Conservation (phyloP, 257 asterid species). For the Lycium barbarum region DNA sequence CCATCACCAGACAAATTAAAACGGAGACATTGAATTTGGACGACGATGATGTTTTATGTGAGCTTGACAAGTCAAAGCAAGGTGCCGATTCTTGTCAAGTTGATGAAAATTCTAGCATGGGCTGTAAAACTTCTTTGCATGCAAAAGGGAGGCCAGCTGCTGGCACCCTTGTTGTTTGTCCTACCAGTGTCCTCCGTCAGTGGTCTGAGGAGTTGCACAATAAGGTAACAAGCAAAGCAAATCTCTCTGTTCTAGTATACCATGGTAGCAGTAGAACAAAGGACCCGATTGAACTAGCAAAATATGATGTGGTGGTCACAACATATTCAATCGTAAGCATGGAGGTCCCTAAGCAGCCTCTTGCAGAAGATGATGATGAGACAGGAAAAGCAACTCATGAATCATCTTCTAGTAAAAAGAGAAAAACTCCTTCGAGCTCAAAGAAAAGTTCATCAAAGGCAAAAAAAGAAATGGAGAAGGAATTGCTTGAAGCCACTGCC, state of each 20-base stretch:
- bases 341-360: constrained; percentile 99
- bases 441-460: constrained; percentile 61
- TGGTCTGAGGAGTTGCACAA: constrained; percentile 93
- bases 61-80: constrained; percentile 41
- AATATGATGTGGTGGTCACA: constrained; percentile 91
- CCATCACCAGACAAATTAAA: constrained; percentile 49
- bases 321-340: constrained; percentile 97
- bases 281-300: constrained; percentile 86
- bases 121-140: constrained; percentile 41
- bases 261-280: constrained; percentile 91
- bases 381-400: constrained; percentile 43
- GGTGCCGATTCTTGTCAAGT: constrained; percentile 46
- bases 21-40: constrained; percentile 87
- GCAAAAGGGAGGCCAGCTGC: constrained; percentile 84
- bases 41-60: constrained; percentile 68
- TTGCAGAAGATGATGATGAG: constrained; percentile 73
- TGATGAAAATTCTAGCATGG: constrained; percentile 40
- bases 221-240: constrained; percentile 82
- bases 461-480: constrained; percentile 63
- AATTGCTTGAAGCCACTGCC: constrained; percentile 56
- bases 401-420: constrained; percentile 59
- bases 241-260: constrained; percentile 84
- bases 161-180: constrained; percentile 97
- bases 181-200: constrained; percentile 97
- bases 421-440: constrained; percentile 59